Conservation (phyloP, 208 protist genomes). For the Leishmania amazonensis region DNA sequence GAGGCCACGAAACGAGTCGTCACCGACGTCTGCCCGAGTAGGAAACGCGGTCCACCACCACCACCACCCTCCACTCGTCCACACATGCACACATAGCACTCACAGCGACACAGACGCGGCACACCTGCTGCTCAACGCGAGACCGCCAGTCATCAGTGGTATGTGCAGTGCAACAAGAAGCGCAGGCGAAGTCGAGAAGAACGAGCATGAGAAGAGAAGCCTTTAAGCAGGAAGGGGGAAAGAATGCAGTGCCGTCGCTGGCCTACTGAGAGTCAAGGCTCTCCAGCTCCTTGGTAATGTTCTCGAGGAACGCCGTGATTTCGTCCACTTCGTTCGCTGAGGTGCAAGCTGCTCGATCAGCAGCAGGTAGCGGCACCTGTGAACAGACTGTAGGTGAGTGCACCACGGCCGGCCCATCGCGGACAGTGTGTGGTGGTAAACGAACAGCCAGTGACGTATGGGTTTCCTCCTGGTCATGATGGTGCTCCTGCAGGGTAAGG, state of each 20-base stretch:
- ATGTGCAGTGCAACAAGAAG: neutral
- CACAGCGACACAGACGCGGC: neutral
- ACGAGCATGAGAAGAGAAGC: conserved; percentile 13
- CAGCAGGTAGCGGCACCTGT: neutral
- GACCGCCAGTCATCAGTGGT: neutral
- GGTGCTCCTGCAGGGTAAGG: conserved; percentile 9
- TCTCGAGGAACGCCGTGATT: conserved; percentile 64
- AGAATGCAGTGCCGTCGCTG: too few relatives aligned
- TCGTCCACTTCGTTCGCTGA: conserved; percentile 27
- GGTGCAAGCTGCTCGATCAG: neutral
- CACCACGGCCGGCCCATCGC: conserved; percentile 5
- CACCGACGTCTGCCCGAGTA: neutral
- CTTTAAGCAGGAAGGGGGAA: neutral
- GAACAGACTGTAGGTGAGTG: conserved; percentile 9
- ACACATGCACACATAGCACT: neutral
- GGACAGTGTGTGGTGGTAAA: neutral
- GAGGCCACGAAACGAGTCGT: neutral
- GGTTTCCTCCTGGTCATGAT: neutral
- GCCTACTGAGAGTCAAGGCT: conserved; percentile 34
- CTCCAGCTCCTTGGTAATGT: conserved; percentile 80
- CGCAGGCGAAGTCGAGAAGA: neutral
- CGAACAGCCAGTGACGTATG: neutral
- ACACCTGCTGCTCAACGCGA: neutral
- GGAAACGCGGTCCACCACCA: neutral
- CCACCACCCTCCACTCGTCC: neutral